Percentiles rank a stretch among this genome's conserved stretches.
Evolutionary conservation across 495 filamentous ascomycete species (phyloP).

Genomic region (Penicillium salamii): DNA sequence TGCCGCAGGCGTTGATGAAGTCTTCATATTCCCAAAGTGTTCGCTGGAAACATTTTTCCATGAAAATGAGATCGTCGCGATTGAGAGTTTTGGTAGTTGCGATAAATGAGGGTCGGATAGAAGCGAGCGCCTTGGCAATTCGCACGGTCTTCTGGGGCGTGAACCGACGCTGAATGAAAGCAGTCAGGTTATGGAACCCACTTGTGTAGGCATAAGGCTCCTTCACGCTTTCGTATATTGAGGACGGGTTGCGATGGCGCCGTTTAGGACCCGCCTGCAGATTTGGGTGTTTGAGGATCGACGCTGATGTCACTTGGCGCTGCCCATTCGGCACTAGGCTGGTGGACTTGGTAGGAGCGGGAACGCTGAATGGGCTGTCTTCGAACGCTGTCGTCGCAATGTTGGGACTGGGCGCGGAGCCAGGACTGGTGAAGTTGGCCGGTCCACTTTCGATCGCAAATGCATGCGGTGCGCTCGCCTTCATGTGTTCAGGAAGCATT

Average conservation of each 20-base stretch:
- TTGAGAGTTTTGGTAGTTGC: constrained; percentile 80
- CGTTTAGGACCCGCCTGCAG: constrained; percentile 47
- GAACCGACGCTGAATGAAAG: constrained; percentile 78
- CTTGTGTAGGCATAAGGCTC: constrained; percentile 86
- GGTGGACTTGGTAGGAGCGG: constrained; percentile 27
- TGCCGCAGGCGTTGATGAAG: constrained; percentile 80
- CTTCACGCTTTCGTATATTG: constrained; percentile 84
- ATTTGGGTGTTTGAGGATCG: constrained; percentile 46
- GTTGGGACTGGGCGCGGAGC: constrained; percentile 49
- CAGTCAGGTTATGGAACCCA: constrained; percentile 85
- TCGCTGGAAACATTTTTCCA: constrained; percentile 95
- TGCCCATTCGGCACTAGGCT: constrained; percentile 35
- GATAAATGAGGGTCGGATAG: constrained; percentile 90
- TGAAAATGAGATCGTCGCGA: constrained; percentile 85
- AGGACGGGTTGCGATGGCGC: constrained; percentile 69
- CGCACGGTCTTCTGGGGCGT: constrained; percentile 61
- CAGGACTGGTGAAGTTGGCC: constrained; percentile 61
- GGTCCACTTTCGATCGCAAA: constrained; percentile 70
- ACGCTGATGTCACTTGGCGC: constrained; percentile 41
- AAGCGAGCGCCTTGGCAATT: constrained; percentile 82
- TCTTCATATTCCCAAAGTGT: constrained; percentile 90
- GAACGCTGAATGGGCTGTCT: constrained; percentile 27
- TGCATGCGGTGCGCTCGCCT: constrained; percentile 57
- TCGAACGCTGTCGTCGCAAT: constrained; percentile 38
- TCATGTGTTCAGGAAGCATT: constrained; percentile 42